Conservation (phyloP, 2,329 filamentous ascomycete genomes). For the Aspergillus brasiliensis region DNA sequence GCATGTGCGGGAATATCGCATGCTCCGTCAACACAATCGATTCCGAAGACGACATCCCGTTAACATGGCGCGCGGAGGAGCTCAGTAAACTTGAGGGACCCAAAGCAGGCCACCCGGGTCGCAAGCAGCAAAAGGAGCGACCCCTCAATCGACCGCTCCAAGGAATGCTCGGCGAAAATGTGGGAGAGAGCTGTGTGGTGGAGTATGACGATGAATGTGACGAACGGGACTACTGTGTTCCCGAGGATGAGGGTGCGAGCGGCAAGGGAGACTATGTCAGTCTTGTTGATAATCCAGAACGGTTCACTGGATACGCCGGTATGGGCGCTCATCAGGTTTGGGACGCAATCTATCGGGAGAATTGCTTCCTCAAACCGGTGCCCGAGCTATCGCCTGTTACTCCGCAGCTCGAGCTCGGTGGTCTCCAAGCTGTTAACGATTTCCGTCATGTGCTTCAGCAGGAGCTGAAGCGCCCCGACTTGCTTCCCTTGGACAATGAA, state of each 20-base stretch:
- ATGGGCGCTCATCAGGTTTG: conserved; percentile 85
- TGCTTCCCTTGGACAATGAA: conserved; percentile 80
- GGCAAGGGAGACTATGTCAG: conserved; percentile 96
- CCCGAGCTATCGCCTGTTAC: conserved; percentile 30
- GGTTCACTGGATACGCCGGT: conserved; percentile 92
- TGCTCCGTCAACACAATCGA: conserved; percentile 95
- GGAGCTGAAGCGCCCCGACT: conserved; percentile 49
- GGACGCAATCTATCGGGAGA: conserved; percentile 96
- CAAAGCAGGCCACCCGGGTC: conserved; percentile 83
- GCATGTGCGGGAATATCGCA: conserved; percentile 95
- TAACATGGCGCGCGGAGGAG: conserved; percentile 88
- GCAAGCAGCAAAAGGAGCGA: conserved; percentile 69
- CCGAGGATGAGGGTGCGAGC: conserved; percentile 84
- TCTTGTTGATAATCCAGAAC: conserved; percentile 87
- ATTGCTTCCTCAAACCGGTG: conserved; percentile 73
- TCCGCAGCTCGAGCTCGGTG: conserved; percentile 44
- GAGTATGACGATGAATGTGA: conserved; percentile 98
- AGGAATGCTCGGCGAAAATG: conserved; percentile 78
- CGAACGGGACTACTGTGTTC: conserved; percentile 93
- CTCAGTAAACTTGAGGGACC: conserved; percentile 90
- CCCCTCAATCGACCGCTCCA: conserved; percentile 72
- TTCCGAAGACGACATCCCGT: conserved; percentile 90
- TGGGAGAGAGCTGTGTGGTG: conserved; percentile 93
- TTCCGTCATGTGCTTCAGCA: conserved; percentile 61
- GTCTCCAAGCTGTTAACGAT: conserved; percentile 60